phyloP scores from a whole-genome alignment of 2,329 filamentous ascomycete species.

The Tolypocladium tundrense region DNA sequence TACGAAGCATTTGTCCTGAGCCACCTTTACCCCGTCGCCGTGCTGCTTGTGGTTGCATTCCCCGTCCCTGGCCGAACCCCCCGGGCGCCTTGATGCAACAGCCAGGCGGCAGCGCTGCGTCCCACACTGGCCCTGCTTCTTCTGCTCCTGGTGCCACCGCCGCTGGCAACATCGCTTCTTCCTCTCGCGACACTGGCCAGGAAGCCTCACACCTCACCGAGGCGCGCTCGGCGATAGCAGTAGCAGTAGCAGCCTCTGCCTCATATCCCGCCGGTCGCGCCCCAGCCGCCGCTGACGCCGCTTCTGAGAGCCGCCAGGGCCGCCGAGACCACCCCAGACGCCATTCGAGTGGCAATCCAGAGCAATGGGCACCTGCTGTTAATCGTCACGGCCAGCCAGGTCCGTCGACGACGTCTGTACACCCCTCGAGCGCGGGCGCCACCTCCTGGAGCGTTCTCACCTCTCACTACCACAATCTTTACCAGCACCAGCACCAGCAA shows the following conservation, averaged over 20 bases:
- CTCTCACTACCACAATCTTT: background rate
- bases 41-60: background rate
- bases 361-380: conserved; percentile 9
- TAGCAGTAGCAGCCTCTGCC: conserved; percentile 1
- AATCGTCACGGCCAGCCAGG: conserved; percentile 5
- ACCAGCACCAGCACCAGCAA: background rate
- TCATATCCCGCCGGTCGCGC: background rate
- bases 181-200: background rate
- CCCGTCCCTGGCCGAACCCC: conserved; percentile 1
- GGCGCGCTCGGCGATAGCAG: background rate
- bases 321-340: conserved; percentile 5
- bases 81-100: conserved; percentile 22
- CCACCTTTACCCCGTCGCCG: background rate
- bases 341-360: conserved; percentile 1
- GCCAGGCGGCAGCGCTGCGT: conserved; percentile 6
- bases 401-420: conserved; percentile 1
- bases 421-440: background rate
- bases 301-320: background rate
- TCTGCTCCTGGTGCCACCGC: conserved; percentile 2
- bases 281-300: background rate
- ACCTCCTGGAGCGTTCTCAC: background rate
- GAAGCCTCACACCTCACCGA: background rate
- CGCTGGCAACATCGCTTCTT: background rate
- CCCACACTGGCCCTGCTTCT: conserved; percentile 6
- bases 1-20: background rate